A percentile compares a stretch with the other conserved stretches of the same genome.
Conservation (phyloP, 1,139 yeast genomes). For the Pichia sp. region DNA sequence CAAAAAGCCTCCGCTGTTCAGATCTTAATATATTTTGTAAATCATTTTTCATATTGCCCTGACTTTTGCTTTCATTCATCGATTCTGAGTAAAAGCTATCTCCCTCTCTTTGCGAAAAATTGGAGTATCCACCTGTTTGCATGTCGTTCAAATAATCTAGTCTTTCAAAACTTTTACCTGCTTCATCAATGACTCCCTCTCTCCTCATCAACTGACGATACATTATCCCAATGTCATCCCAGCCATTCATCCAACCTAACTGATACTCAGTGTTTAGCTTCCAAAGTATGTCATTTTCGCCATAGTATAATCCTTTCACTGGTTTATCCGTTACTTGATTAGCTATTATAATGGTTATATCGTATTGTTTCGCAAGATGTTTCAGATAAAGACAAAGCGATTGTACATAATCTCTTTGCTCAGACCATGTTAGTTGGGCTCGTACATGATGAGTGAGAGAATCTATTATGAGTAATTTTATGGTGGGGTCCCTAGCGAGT, state of each 20-base stretch:
- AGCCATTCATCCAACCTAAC: slow-evolving; percentile 69
- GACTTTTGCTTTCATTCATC: not conserved
- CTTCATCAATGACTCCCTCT: slow-evolving; percentile 19
- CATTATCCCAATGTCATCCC: slow-evolving; percentile 46
- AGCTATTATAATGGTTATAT: slow-evolving; percentile 64
- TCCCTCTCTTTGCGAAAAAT: not conserved
- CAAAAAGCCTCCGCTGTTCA: slow-evolving; percentile 30
- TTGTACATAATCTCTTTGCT: slow-evolving; percentile 43
- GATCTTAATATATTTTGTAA: slow-evolving; percentile 22
- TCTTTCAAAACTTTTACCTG: slow-evolving; percentile 23
- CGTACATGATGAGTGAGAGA: slow-evolving; percentile 85
- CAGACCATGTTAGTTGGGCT: slow-evolving; percentile 49
- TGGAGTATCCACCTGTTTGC: not conserved
- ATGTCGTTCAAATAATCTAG: slow-evolving; percentile 26
- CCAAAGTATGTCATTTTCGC: slow-evolving; percentile 32
- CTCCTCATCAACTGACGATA: slow-evolving; percentile 28
- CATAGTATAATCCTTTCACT: slow-evolving; percentile 25
- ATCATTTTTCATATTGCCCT: slow-evolving; percentile 4
- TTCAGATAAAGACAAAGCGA: slow-evolving; percentile 48
- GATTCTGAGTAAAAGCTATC: not conserved
- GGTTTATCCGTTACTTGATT: slow-evolving; percentile 77
- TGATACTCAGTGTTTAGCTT: slow-evolving; percentile 63
- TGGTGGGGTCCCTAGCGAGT: slow-evolving; percentile 39
- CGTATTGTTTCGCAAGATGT: slow-evolving; percentile 43
- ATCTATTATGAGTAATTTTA: slow-evolving; percentile 64